These are phyloP conservation scores for Osmozyma mogii DNA, from an alignment of 805 yeast genomes.

Conservation along the genomic window DNA sequence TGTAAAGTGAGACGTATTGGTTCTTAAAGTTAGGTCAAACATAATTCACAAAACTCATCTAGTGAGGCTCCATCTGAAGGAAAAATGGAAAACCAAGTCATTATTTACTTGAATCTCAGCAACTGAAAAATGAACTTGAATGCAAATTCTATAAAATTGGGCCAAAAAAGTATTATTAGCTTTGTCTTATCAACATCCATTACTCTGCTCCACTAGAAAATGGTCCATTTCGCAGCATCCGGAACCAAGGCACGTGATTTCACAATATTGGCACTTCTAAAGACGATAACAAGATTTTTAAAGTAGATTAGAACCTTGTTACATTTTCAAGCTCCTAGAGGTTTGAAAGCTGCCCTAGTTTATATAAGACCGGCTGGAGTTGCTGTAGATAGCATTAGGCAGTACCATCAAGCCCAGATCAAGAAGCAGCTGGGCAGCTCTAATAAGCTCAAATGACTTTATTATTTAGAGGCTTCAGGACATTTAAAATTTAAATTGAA, in stretches of 20 bases:
- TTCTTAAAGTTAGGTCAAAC: conserved; percentile 2
- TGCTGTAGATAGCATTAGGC: no score
- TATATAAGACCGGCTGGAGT: no score
- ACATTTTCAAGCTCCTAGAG: not conserved
- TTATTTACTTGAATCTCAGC: no score
- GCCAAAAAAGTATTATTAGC: not conserved
- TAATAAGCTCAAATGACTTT: no score
- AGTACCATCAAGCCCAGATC: no score
- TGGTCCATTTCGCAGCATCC: not conserved
- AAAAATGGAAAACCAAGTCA: no score
- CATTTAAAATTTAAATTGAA: no score
- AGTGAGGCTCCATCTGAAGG: no score
- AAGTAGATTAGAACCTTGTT: conserved; percentile 1
- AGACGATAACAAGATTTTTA: conserved; percentile 1
- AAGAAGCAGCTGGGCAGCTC: no score
- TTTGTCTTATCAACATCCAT: conserved; percentile 1
- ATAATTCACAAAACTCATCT: no score
- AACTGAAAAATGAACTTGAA: not conserved
- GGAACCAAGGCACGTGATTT: no score
- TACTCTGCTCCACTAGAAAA: conserved; percentile 1
- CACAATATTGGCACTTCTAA: not conserved
- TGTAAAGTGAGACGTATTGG: conserved; percentile 4
- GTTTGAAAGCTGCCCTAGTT: not conserved
- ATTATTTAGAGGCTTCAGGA: no score
- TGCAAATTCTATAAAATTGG: not conserved